Conservation (phyloP, 345 rosid species). For the Leavenworthia alabamica region DNA sequence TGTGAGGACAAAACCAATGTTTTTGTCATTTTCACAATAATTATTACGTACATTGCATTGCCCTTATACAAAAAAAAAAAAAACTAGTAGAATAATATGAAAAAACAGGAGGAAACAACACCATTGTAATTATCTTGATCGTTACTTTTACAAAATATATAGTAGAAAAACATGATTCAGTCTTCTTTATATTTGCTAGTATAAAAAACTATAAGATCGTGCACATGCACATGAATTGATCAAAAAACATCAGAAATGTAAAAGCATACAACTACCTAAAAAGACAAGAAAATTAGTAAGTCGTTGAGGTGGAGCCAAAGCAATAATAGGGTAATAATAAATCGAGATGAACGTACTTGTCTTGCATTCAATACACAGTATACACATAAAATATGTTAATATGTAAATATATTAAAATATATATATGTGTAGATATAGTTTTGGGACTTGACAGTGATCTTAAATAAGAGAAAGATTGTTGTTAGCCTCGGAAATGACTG, state of each 20-base stretch:
- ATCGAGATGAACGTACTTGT: slow-evolving; percentile 12
- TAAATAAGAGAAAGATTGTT: slow-evolving; percentile 16
- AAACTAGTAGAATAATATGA: slow-evolving; percentile 3
- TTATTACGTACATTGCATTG: background rate
- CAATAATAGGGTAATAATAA: slow-evolving; percentile 58
- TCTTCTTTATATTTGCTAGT: background rate
- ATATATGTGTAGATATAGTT: background rate
- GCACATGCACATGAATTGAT: background rate
- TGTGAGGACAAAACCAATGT: no score
- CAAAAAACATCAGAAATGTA: background rate
- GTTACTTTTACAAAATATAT: background rate
- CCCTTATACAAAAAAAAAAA: background rate
- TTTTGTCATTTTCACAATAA: background rate
- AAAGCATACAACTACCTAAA: background rate
- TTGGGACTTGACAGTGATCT: slow-evolving; percentile 21
- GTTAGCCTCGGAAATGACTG: slow-evolving; percentile 40
- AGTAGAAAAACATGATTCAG: background rate
- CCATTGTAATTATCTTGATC: background rate
- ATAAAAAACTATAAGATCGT: background rate
- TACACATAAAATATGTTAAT: no score
- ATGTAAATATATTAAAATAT: background rate
- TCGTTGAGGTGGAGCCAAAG: slow-evolving; percentile 11
- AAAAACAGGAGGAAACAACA: background rate
- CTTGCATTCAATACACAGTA: slow-evolving; percentile 13
- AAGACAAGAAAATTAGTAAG: background rate